phyloP scores from a whole-genome alignment of 129 eudicot genomes.

The Oenanthe sinensis region DNA sequence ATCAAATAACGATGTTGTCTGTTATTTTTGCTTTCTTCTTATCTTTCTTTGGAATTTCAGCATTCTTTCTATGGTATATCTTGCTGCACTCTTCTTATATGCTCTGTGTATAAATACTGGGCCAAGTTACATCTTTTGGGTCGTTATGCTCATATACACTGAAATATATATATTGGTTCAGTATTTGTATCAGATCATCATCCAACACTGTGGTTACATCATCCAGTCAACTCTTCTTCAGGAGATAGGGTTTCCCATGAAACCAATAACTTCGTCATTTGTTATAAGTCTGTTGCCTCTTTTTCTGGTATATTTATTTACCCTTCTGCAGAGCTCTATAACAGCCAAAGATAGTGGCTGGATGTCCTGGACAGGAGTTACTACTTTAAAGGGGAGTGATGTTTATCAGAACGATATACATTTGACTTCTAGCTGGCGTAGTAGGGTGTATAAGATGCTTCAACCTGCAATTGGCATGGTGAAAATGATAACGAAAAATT shows the following conservation, averaged over 20 bases:
- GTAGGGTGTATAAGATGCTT: conserved; percentile 31
- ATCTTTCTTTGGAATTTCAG: conserved; percentile 97
- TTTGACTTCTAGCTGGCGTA: conserved; percentile 53
- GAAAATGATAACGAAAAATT: conserved; percentile 40
- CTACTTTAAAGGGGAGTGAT: conserved; percentile 30
- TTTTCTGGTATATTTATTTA: conserved; percentile 81
- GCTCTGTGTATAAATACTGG: conserved; percentile 97
- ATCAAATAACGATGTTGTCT: conserved; percentile 87
- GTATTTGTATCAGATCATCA: conserved; percentile 82
- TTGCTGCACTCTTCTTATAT: conserved; percentile 81
- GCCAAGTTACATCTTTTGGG: conserved; percentile 89
- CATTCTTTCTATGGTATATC: conserved; percentile 90
- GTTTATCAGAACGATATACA: conserved; percentile 27
- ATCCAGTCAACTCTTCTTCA: conserved; percentile 46
- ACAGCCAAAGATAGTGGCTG: conserved; percentile 95
- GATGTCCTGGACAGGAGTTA: conserved; percentile 52
- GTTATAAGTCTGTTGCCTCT: conserved; percentile 84
- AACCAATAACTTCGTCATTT: conserved; percentile 65
- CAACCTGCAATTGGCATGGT: conserved; percentile 29
- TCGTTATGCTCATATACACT: conserved; percentile 80
- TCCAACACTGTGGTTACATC: conserved; percentile 88
- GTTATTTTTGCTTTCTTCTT: conserved; percentile 83
- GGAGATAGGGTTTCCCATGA: conserved; percentile 74
- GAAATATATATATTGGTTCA: conserved; percentile 79
- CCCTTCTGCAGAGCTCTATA: conserved; percentile 95